Percentiles rank a stretch among this genome's conserved stretches.
Conservation (phyloP, 2,329 filamentous ascomycete species). For the Colletotrichum destructivum region DNA sequence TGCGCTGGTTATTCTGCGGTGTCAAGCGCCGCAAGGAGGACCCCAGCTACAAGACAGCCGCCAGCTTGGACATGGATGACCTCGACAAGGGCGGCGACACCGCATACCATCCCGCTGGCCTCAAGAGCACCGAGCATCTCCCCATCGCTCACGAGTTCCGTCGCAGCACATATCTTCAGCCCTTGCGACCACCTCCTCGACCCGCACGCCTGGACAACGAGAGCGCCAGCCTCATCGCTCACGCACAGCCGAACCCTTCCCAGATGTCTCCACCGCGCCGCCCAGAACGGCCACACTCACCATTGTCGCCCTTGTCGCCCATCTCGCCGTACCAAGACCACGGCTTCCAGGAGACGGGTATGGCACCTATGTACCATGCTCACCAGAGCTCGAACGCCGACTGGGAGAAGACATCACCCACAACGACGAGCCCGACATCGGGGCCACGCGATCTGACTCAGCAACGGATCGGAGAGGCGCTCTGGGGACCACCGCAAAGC, state of each 20-base stretch:
- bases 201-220: constrained; percentile 51
- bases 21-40: constrained; percentile 72
- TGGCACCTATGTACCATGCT: constrained; percentile 21
- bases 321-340: constrained; percentile 33
- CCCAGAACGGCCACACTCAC: constrained; percentile 24
- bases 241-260: constrained; percentile 49
- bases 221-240: constrained; percentile 60
- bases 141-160: constrained; percentile 58
- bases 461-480: constrained; percentile 50
- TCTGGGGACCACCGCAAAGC: constrained; percentile 49
- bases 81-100: constrained; percentile 50
- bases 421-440: constrained; percentile 16
- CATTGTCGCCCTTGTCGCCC: constrained; percentile 31
- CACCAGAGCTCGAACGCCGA: constrained; percentile 14
- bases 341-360: constrained; percentile 20
- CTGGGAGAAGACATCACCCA: constrained; percentile 36
- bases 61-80: constrained; percentile 55
- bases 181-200: constrained; percentile 43
- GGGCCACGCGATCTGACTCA: constrained; percentile 50
- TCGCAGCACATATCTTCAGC: constrained; percentile 47
- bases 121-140: constrained; percentile 56
- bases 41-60: constrained; percentile 62
- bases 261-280: constrained; percentile 35
- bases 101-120: constrained; percentile 46
- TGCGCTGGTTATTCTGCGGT: constrained; percentile 86